Evolutionary conservation across 441 rosid genomes (phyloP), one percentile per base, ranked within the genome.

Genomic region (Corymbia citriodora): DNA sequence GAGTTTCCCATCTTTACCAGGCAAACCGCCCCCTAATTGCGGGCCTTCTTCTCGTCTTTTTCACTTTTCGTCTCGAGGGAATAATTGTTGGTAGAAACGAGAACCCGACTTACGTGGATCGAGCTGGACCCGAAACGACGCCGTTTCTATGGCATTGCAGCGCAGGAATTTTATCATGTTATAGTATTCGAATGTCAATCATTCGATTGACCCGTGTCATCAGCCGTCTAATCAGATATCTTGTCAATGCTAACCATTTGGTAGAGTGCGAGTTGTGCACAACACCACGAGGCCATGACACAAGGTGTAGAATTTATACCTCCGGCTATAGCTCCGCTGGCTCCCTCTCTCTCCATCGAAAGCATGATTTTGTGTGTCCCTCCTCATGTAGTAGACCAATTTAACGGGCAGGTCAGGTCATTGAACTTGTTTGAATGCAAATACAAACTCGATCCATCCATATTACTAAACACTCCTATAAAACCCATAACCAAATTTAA

Each of bases 11-110:
- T 87, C 89, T 92, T 93, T 92, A 86, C 90, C 1, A 25, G 91
- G 90, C 91, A 91, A 57, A 15, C 48, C 88, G 55, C 23, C 88
- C 92, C 91, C 89, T 88, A 70, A 92, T 92, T 55, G 45, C 93
- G 92, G 92, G 55, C 63, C 4, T 27, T 63, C 55, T 90, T 14
- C 23, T 8, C 6, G 7, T 59, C 59, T 82, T 87, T 87, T 87
- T 52, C 88, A 5, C 65, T 59, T 81, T 48, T n/a, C 87, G 50
- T 33, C 36, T 45, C 3, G 5, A 21, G 8, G 52, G 36, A 87
- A 18, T 6, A 19, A 18, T 33, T 49, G 15, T 3, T 0, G 5
- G 50, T 74, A 36, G 29, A 36, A 10, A 21, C 11, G 1, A 21
- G 45, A 6, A 19, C 16, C 40, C 45, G 45, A 4, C 2, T 36